These are phyloP conservation scores for Boletus mariae DNA, from an alignment of 1,284 basidiomycete genomes.

Conservation along the genomic window DNA sequence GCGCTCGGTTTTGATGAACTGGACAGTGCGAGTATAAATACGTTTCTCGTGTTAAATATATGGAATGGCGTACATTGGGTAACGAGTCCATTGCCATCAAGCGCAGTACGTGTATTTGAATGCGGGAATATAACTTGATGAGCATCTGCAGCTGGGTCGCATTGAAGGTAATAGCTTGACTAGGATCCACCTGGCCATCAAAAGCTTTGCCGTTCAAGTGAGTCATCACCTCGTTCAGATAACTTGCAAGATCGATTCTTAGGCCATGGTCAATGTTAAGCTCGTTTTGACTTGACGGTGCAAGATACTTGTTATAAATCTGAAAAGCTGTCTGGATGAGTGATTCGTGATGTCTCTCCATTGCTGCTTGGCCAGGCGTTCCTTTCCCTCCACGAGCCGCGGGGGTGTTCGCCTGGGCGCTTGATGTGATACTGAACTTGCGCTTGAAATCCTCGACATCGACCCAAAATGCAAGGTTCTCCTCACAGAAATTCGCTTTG, in stretches of 20 bases:
- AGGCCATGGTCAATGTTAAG: conserved; percentile 98
- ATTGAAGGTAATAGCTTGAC: conserved; percentile 75
- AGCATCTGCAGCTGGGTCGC: conserved; percentile 94
- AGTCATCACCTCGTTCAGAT: conserved; percentile 85
- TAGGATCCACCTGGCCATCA: conserved; percentile 75
- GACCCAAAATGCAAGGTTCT: conserved; percentile 96
- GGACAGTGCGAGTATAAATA: conserved; percentile 8
- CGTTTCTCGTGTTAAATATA: background rate
- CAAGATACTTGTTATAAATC: conserved; percentile 94
- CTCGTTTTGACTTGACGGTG: conserved; percentile 91
- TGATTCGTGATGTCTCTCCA: conserved; percentile 97
- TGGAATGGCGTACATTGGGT: conserved; percentile 65
- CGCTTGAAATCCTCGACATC: conserved; percentile 97
- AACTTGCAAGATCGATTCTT: conserved; percentile 89
- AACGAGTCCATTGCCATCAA: conserved; percentile 98
- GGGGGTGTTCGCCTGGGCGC: conserved; percentile 68
- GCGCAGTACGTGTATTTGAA: conserved; percentile 95
- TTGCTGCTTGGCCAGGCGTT: conserved; percentile 79
- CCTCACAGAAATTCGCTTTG: conserved; percentile 94
- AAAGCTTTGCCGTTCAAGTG: conserved; percentile 71
- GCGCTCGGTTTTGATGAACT: conserved; percentile 83
- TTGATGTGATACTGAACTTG: conserved; percentile 93
- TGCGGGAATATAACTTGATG: conserved; percentile 92
- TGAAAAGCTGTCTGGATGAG: conserved; percentile 92
- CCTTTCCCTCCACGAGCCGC: conserved; percentile 40